Evolutionary conservation across 345 rosid genomes (phyloP), one percentile per base, ranked within the genome.

Genomic region (Aquilaria yunnanensis): DNA sequence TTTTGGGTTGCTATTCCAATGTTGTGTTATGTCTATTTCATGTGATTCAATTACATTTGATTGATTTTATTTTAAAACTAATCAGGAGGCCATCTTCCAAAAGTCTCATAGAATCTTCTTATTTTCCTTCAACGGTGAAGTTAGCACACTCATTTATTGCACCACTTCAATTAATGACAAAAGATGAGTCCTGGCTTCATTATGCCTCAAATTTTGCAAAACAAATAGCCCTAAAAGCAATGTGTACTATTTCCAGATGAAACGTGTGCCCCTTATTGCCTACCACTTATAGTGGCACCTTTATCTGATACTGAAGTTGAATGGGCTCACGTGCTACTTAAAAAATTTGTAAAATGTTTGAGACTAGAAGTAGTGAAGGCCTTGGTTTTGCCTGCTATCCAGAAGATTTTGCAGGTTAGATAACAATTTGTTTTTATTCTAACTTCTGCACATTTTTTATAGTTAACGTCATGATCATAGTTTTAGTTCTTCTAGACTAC

Each of bases 381-480:
- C 64, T 77, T 76, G 70, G 72, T 92, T 75, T 74, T 92, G 77
- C 98, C 95, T 73, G 66, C 80, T 60, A 69, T 89, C 76, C 95
- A 87, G 85, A 92, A 80, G 83, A 89, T 92, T 70, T 80, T 92
- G 68, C 86, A 87, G 96, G 98, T 82, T 66, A 73, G 86, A 81
- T 75, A 71, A 60, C 61, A 64, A 16, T 16, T 16, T 66, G 65
- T 37, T 74, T 60, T 48, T n/a, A 60, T 11, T n/a, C 67, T 62
- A 37, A 66, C 52, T 59, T 59, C 48, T 49, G 34, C 52, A 16
- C 23, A 58, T 62, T 14, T 66, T 55, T 54, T 46, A 3, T 63
- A 48, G 62, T 56, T 66, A 59, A 41, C 62, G 73, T 56, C 57
- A 58, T 69, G 57, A 16, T 16, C 23, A 74, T 69, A 55, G 63